Conservation (phyloP, 2,329 filamentous ascomycete species). For the Penicillium rolfsii region DNA sequence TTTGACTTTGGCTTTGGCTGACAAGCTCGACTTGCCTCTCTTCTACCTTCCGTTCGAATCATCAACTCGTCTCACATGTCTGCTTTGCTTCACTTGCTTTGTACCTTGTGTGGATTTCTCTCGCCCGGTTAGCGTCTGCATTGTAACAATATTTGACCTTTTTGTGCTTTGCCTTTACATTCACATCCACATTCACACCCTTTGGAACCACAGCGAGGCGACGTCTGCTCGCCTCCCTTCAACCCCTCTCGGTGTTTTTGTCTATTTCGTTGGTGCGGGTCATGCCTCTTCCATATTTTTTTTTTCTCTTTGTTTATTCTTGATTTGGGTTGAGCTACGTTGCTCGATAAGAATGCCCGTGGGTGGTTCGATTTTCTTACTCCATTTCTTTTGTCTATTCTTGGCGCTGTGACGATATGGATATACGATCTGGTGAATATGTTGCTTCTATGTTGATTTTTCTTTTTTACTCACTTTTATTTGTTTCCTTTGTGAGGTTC, state of each 20-base stretch:
- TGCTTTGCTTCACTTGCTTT: background rate
- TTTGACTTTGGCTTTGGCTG: background rate
- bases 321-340: constrained; percentile 3
- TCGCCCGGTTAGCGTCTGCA: constrained; percentile 35
- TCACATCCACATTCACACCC: no score
- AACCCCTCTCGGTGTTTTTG: constrained; percentile 12
- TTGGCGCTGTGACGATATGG: constrained; percentile 22
- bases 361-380: constrained; percentile 17
- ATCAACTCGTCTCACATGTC: background rate
- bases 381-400: constrained; percentile 9
- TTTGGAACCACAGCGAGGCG: background rate
- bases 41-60: background rate
- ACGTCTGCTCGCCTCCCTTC: background rate
- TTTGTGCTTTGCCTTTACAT: constrained; percentile 1
- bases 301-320: constrained; percentile 1
- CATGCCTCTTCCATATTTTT: background rate
- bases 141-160: constrained; percentile 32
- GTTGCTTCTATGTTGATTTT: constrained; percentile 8
- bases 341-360: constrained; percentile 14
- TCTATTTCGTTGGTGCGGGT: constrained; percentile 16
- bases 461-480: background rate
- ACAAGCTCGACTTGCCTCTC: no score
- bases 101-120: constrained; percentile 22
- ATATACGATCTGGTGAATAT: constrained; percentile 20
- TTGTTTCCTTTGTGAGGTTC: constrained; percentile 25